Percentiles rank a stretch among this genome's conserved stretches.
Conservation (phyloP, 2,329 filamentous ascomycete genomes). For the Dactylonectria macrodidyma region DNA sequence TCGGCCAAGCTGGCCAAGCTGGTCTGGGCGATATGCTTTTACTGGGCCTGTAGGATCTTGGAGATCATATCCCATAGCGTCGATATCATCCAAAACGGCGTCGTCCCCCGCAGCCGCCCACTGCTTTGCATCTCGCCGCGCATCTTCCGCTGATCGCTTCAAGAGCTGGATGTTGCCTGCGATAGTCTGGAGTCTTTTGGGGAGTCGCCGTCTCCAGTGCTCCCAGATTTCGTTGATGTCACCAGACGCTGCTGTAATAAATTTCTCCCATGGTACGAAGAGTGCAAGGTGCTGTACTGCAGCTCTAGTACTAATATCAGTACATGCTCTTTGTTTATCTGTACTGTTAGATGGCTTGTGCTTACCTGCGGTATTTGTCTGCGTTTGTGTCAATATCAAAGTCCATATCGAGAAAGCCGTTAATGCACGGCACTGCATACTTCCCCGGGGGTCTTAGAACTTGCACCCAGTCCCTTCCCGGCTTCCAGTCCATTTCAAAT, state of each 20-base stretch:
- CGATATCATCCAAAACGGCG: background rate
- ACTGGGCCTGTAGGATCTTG: background rate
- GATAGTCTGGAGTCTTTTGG: background rate
- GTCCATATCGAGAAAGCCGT: constrained; percentile 8
- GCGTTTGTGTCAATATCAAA: background rate
- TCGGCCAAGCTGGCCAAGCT: background rate
- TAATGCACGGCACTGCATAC: constrained; percentile 7
- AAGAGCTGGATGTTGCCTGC: constrained; percentile 17
- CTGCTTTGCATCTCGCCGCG: constrained; percentile 1
- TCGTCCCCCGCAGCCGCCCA: constrained; percentile 1
- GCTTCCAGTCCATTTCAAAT: constrained; percentile 11
- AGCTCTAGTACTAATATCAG: no score
- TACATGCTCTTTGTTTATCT: no score
- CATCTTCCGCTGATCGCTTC: constrained; percentile 18
- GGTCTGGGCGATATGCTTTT: background rate
- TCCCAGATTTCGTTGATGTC: background rate
- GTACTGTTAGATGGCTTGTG: background rate
- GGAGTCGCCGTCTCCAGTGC: background rate
- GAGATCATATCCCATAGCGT: background rate
- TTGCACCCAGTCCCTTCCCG: constrained; percentile 13
- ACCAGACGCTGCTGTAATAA: no score
- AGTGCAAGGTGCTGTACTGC: no score
- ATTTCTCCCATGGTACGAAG: no score
- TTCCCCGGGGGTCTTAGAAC: constrained; percentile 11
- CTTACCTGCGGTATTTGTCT: constrained; percentile 13